A percentile compares a stretch with the other conserved stretches of the same genome.
Conservation (phyloP, 2,329 filamentous ascomycete species). For the Remersonia thermophila region DNA sequence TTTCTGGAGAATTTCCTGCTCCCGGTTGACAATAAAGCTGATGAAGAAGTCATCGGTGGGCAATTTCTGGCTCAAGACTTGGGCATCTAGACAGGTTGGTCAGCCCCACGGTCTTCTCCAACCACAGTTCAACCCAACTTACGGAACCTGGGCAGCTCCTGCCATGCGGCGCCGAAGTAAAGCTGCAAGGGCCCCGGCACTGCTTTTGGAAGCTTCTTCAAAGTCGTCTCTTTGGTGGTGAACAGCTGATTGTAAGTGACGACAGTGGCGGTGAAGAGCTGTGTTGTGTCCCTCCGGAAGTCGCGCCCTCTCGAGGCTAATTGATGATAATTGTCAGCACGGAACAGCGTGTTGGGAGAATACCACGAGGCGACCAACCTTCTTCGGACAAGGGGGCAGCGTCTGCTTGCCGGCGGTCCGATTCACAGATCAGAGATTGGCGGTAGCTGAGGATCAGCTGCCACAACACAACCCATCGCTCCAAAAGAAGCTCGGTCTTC, state of each 20-base stretch:
- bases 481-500: constrained; percentile 7
- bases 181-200: no score
- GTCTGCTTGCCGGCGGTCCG: constrained; percentile 8
- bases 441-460: constrained; percentile 17
- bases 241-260: constrained; percentile 14
- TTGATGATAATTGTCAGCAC: not conserved
- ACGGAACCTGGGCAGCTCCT: constrained; percentile 11
- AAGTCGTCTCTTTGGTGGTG: constrained; percentile 11
- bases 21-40: constrained; percentile 5
- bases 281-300: constrained; percentile 11
- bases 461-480: constrained; percentile 14
- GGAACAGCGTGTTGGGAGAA: constrained; percentile 5
- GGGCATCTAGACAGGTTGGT: constrained; percentile 5
- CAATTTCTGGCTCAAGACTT: constrained; percentile 5
- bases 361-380: not conserved
- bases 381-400: constrained; percentile 7
- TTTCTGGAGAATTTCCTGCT: constrained; percentile 1
- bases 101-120: not conserved
- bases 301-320: constrained; percentile 1
- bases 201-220: not conserved
- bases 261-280: constrained; percentile 11
- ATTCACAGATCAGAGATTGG: constrained; percentile 8
- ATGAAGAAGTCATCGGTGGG: constrained; percentile 8
- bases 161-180: constrained; percentile 1
- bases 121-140: constrained; percentile 1